Evolutionary conservation across 1,139 yeast species (phyloP), one percentile per base, ranked within the genome.

Genomic region (Blastobotrys malaysiensis): DNA sequence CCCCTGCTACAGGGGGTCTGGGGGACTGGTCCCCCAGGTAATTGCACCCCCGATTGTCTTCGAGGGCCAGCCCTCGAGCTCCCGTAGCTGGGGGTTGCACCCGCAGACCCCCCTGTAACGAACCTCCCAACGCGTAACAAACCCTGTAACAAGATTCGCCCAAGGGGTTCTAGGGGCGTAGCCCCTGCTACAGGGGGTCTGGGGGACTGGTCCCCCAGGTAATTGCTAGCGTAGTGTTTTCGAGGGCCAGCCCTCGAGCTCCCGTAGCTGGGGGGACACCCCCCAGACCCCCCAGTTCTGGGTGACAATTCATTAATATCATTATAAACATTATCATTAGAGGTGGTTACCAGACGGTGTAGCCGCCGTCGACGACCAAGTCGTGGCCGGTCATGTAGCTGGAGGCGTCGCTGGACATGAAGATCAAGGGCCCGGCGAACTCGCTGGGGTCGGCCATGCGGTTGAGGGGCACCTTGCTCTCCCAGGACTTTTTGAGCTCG

Each of bases 301-400:
- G n/a, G n/a, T n/a, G n/a, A n/a, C n/a, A n/a, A n/a, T n/a, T n/a
- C 26, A 22, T 22, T 22, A 22, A 22, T 5, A 5, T 7, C 36
- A 26, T 26, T 26, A 26, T 26, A 26, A 22, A 22, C 36, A 11
- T 26, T 26, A 26, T 26, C 36, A 26, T 26, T 5, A 22, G 9
- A 22, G 26, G 26, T 22, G 20, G 21, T 57, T 66, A 80, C 81
- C 82, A 79, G 56, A 81, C 74, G 56, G 79, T 77, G 77, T 87
- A 88, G 52, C 95, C 96, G 63, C 96, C 95, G 65, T 88, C 96
- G 54, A 87, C 90, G 53, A 84, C 77, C 62, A 88, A 69, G 69
- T 88, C 88, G 60, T 84, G 79, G 59, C 96, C 96, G 9, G 95
- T 88, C 60, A 93, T 85, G 73, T 84, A 88, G n/a, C 88, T 78